Evolutionary conservation across 2,329 filamentous ascomycete genomes (phyloP).

Genomic region (Xylariaceae sp.): DNA sequence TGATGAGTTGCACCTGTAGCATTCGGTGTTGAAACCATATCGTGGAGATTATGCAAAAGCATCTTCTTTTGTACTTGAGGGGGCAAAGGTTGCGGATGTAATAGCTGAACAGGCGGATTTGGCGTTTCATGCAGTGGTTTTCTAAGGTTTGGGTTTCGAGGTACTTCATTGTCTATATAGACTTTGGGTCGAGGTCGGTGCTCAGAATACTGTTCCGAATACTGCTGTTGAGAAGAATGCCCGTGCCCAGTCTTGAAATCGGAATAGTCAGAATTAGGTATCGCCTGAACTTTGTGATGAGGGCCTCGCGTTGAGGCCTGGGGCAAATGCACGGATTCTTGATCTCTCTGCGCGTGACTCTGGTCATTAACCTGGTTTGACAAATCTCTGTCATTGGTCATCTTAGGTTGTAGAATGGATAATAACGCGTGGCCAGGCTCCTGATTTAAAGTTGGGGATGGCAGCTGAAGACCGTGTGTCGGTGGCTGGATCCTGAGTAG

Average conservation of each 20-base stretch:
- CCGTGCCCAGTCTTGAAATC: conserved; percentile 25
- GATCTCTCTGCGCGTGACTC: conserved; percentile 46
- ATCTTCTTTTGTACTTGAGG: conserved; percentile 51
- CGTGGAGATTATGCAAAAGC: conserved; percentile 39
- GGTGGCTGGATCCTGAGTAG: conserved; percentile 52
- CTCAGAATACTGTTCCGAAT: conserved; percentile 16
- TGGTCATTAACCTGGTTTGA: conserved; percentile 13
- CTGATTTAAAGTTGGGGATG: conserved; percentile 22
- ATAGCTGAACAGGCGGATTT: conserved; percentile 31
- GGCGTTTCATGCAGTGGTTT: conserved; percentile 27
- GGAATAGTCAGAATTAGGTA: conserved; percentile 42
- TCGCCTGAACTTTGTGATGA: conserved; percentile 44
- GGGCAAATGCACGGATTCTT: conserved; percentile 42
- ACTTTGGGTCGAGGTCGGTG: conserved; percentile 27
- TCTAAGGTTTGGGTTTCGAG: conserved; percentile 3
- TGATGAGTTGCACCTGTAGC: conserved; percentile 19
- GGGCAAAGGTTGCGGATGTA: conserved; percentile 47
- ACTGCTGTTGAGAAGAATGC: conserved; percentile 21
- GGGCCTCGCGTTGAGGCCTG: conserved; percentile 55
- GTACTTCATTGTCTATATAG: conserved; percentile 22
- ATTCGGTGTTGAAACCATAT: conserved; percentile 34
- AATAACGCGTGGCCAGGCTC: conserved; percentile 49
- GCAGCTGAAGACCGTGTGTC: conserved; percentile 42
- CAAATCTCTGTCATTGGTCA: conserved; percentile 26
- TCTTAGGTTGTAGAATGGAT: conserved; percentile 44